Base-by-base conservation (phyloP, 495 filamentous ascomycete genomes). In the Penicillium desertorum region DNA sequence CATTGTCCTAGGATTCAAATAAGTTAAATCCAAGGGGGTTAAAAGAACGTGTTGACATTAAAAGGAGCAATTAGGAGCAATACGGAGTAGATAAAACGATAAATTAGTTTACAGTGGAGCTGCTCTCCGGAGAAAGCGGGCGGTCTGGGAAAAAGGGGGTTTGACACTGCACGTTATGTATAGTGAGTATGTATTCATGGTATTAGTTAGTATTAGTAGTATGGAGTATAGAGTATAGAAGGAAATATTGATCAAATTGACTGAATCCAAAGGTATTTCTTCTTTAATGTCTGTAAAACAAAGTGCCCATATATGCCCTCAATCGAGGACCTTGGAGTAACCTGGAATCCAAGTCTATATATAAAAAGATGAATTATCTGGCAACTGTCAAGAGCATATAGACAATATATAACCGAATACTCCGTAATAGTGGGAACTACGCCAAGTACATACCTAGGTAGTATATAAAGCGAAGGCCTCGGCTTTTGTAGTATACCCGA, bases 51-150 rank as follows among this genome's bases (percentile, higher is more conserved):
- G 45, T 63, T 61, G 59, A 61, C 52, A 63, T 59, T 58, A 60
- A 63, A 67, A 71, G 68, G 62, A 74, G 64, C 58, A 55, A 55
- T 62, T n/a, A n/a, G n/a, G n/a, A n/a, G n/a, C n/a, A n/a, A n/a
- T n/a, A n/a, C n/a, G n/a, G n/a, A n/a, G n/a, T n/a, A n/a, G n/a
- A n/a, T n/a, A n/a, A n/a, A n/a, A n/a, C 58, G 56, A 60, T 57
- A 47, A 56, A 53, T 63, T 62, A 61, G 60, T 63, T 59, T 49
- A 63, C 59, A 60, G 70, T 75, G 72, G 72, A 70, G 53, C 45
- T 51, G 54, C 19, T 22, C 65, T 60, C 60, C 56, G 59, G 65
- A 63, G 62, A 42, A 48, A 60, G 52, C 42, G 54, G 60, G 60
- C 60, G 60, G 60, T 65, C 57, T 29, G 44, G 23, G 27, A 29